Evolutionary conservation across 495 filamentous ascomycete genomes (phyloP), one percentile per base, ranked within the genome.

Genomic region (Penicillium taxi): DNA sequence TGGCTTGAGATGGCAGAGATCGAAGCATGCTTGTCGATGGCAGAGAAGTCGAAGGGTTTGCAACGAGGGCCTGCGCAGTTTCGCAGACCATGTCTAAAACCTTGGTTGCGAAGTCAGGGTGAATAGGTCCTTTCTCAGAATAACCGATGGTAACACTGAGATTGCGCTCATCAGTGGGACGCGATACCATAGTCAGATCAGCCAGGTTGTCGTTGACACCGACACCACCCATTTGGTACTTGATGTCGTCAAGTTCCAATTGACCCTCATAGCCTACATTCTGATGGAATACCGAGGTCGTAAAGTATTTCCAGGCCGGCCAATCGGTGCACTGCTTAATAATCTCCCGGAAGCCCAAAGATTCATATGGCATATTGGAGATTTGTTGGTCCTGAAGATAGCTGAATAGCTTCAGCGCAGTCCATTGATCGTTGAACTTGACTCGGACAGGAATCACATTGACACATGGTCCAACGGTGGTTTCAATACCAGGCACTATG

Each of bases 371-470:
- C 63, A 76, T 75, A 37, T 66, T 71, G n/a, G 66, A 63, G 6
- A 81, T 63, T 26, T 77, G 70, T 33, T 80, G 74, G 18, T 74
- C 66, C 42, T 81, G 77, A 21, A 78, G 60, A 25, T 61, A 70
- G 9, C 60, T 61, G 38, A 79, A 67, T 4, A 80, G 61, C 14
- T 75, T 64, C 1, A 73, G 54, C 2, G 53, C 65, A 5, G 64
- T 75, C 67, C 63, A 71, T 14, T 53, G 58, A 4, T 66, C 59
- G 9, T 56, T 44, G 38, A 79, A 67, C 8, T 59, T 57, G 12
- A 80, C 70, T 6, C 76, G 63, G 0, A 80, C 69, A 0, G 77
- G 77, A 2, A 80, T 54, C 11, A 78, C 61, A 42, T 81, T 80
- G 37, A 80, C 55, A 45, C 77, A 82, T 4, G 73, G 73, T 0